Evolutionary conservation across 768 basidiomycete genomes (phyloP).

Genomic region (Lentinula detonsa): DNA sequence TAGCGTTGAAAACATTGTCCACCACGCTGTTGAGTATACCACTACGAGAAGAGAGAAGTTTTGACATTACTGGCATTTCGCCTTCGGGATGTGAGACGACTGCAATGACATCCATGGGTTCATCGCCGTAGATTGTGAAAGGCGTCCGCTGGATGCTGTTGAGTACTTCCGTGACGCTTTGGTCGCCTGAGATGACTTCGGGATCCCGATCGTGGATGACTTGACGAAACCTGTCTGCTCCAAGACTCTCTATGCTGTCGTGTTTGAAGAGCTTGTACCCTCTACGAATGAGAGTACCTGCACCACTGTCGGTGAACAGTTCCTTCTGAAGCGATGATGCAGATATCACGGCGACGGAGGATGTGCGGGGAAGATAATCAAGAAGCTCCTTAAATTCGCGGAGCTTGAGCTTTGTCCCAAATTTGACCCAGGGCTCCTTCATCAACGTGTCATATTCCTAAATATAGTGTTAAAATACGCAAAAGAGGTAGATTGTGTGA

Average conservation of each 20-base stretch:
- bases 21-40: conserved; percentile 92
- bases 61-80: conserved; percentile 87
- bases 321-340: conserved; percentile 92
- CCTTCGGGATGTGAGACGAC: conserved; percentile 89
- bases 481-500: neutral
- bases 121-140: conserved; percentile 97
- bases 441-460: conserved; percentile 94
- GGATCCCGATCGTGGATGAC: conserved; percentile 95
- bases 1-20: conserved; percentile 96
- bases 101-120: conserved; percentile 92
- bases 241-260: conserved; percentile 69
- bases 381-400: conserved; percentile 99
- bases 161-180: conserved; percentile 85
- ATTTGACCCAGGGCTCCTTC: conserved; percentile 99
- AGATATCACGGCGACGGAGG: conserved; percentile 97
- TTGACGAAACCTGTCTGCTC: conserved; percentile 91
- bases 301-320: conserved; percentile 96
- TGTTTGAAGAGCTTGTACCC: conserved; percentile 98
- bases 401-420: conserved; percentile 97
- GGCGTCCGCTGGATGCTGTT: conserved; percentile 75
- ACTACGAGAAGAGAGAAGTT: conserved; percentile 81
- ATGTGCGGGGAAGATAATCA: conserved; percentile 95
- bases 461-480: conserved; percentile 1
- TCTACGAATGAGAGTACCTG: conserved; percentile 95
- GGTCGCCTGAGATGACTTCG: conserved; percentile 75